Evolutionary conservation across 2,329 filamentous ascomycete genomes (phyloP).

Genomic region (Phialophora tarda): DNA sequence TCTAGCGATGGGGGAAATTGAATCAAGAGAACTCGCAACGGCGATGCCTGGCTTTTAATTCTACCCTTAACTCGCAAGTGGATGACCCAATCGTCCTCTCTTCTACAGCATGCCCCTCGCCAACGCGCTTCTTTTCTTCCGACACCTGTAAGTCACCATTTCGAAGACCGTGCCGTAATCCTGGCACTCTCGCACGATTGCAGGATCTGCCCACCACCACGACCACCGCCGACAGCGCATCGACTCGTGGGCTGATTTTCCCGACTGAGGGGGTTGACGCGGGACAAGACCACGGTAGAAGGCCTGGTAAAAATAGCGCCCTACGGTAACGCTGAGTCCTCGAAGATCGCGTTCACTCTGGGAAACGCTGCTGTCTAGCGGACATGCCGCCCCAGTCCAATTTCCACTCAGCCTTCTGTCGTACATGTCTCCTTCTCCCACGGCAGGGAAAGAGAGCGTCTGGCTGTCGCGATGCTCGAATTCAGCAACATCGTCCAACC

Average conservation of each 20-base stretch:
- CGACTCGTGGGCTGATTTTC: neutral
- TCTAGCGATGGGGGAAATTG: neutral
- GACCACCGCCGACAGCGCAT: neutral
- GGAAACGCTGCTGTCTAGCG: neutral
- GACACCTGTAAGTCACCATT: neutral
- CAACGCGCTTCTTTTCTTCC: neutral
- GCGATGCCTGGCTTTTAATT: neutral
- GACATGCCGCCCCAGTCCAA: neutral
- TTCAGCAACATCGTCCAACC: constrained; percentile 2
- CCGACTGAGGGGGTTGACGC: neutral
- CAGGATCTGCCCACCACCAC: constrained; percentile 1
- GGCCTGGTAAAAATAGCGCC: constrained; percentile 4
- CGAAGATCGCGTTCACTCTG: constrained; percentile 1
- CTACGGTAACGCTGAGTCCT: neutral
- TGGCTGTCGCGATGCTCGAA: neutral
- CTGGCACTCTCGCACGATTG: constrained; percentile 1
- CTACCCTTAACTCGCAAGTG: neutral
- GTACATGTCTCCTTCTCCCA: neutral
- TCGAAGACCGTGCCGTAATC: constrained; percentile 1
- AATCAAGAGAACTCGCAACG: neutral
- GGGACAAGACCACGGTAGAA: neutral
- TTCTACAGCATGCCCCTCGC: neutral
- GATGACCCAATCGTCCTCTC: neutral
- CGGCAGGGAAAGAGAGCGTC: neutral
- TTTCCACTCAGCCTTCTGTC: neutral